Percentiles rank a stretch among this genome's conserved stretches.
phyloP scores from a whole-genome alignment of 2,329 filamentous ascomycete species.

The Coniosporium tulheliwenetii region DNA sequence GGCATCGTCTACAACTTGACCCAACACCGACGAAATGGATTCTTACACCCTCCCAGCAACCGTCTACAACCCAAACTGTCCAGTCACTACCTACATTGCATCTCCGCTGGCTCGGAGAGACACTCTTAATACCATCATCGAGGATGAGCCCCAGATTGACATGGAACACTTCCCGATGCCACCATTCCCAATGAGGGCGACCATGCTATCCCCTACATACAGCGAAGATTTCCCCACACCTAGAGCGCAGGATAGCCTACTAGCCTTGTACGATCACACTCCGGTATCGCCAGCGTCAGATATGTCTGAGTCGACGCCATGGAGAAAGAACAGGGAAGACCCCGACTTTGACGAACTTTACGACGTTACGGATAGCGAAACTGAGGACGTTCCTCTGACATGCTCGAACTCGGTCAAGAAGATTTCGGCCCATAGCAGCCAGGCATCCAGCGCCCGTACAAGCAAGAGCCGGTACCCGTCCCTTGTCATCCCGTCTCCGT shows the following conservation, averaged over 20 bases:
- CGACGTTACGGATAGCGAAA: constrained; percentile 69
- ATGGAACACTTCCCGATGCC: constrained; percentile 9
- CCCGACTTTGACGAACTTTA: constrained; percentile 80
- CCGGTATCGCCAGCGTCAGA: constrained; percentile 36
- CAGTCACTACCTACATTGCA: too few species aligned
- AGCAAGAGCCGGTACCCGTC: constrained; percentile 35
- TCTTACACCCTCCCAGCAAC: constrained; percentile 30
- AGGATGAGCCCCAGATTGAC: constrained; percentile 31
- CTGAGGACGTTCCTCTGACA: constrained; percentile 36
- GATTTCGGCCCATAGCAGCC: neutral
- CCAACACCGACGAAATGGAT: constrained; percentile 26
- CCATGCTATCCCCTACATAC: constrained; percentile 25
- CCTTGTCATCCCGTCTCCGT: constrained; percentile 42
- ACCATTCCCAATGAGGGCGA: constrained; percentile 7
- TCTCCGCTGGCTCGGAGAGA: constrained; percentile 38
- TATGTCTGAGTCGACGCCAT: constrained; percentile 41
- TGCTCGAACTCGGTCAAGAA: constrained; percentile 36
- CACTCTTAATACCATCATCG: constrained; percentile 49
- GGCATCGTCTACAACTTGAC: constrained; percentile 8
- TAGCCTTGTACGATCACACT: constrained; percentile 30
- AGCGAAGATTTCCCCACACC: constrained; percentile 54
- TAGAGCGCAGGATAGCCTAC: constrained; percentile 26
- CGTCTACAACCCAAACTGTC: constrained; percentile 34
- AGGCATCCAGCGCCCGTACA: constrained; percentile 8
- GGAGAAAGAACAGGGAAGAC: constrained; percentile 49